phyloP scores from a whole-genome alignment of 768 basidiomycete genomes.

The Naganishia vaughanmartiniae region DNA sequence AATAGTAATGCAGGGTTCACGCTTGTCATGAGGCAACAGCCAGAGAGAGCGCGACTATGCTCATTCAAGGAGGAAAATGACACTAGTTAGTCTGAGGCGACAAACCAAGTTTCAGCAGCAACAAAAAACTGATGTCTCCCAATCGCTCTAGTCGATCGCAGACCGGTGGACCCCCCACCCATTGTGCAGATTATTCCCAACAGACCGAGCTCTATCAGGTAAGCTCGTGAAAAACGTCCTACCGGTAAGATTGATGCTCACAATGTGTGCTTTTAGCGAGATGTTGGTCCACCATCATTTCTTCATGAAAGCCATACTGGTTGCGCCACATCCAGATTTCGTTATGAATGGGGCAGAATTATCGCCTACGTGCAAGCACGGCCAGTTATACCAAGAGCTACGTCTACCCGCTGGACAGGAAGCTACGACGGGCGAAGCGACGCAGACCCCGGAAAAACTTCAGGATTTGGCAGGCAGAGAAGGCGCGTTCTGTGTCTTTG shows the following conservation, averaged over 20 bases:
- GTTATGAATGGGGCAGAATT: not conserved
- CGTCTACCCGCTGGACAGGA: constrained; percentile 48
- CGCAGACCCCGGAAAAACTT: constrained; percentile 50
- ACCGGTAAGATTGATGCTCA: not conserved
- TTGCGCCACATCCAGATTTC: constrained; percentile 36
- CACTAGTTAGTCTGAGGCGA: constrained; percentile 43
- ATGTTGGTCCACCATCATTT: constrained; percentile 43
- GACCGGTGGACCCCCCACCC: constrained; percentile 53
- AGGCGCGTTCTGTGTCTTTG: constrained; percentile 50
- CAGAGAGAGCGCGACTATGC: constrained; percentile 49
- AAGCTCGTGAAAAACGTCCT: not conserved
- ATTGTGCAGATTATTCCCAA: constrained; percentile 42
- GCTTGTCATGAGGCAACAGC: constrained; percentile 43
- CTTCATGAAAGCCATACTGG: constrained; percentile 49
- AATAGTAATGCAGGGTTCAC: not conserved
- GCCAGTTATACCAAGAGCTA: constrained; percentile 30
- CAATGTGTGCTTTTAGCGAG: constrained; percentile 29
- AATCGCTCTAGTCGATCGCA: constrained; percentile 44
- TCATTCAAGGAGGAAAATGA: constrained; percentile 53
- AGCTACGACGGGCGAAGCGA: constrained; percentile 50
- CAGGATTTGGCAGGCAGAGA: constrained; percentile 41
- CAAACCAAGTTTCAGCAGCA: not conserved
- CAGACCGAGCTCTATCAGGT: not conserved
- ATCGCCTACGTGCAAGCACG: not conserved
- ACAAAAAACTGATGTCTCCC: not conserved